Conservation (phyloP, 371 early-diverging fungal genomes). For the Coemansia sp. region DNA sequence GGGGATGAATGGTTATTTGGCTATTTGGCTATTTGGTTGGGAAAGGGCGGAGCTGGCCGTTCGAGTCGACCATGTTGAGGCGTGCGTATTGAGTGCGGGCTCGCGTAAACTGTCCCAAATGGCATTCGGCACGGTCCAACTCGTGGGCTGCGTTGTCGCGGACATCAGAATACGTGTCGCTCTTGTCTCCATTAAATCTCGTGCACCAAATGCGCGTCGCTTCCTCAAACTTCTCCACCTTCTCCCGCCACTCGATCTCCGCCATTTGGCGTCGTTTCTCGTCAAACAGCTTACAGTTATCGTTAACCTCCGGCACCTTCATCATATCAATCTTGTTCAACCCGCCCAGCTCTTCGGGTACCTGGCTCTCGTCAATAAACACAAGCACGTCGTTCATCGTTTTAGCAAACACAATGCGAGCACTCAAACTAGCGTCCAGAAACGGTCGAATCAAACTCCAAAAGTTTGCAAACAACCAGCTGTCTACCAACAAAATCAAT, state of each 20-base stretch:
- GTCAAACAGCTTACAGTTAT: conserved; percentile 34
- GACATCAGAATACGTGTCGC: neutral
- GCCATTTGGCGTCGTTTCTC: conserved; percentile 20
- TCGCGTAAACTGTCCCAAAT: conserved; percentile 23
- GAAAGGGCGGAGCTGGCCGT: conserved; percentile 26
- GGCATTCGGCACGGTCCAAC: conserved; percentile 27
- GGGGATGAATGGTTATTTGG: too few species aligned
- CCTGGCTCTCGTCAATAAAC: conserved; percentile 39
- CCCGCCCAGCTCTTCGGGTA: conserved; percentile 36
- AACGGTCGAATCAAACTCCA: conserved; percentile 44
- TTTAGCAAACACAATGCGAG: conserved; percentile 45
- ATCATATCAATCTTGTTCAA: conserved; percentile 15
- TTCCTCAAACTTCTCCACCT: conserved; percentile 23
- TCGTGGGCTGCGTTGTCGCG: conserved; percentile 23
- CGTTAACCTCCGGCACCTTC: conserved; percentile 23
- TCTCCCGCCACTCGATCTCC: conserved; percentile 26
- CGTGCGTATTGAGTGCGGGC: conserved; percentile 26
- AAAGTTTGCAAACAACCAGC: conserved; percentile 45
- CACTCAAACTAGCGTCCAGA: conserved; percentile 39
- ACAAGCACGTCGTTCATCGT: conserved; percentile 21
- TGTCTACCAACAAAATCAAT: conserved; percentile 42
- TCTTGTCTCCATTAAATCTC: neutral
- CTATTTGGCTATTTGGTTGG: neutral
- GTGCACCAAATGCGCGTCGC: conserved; percentile 29
- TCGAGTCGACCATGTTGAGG: conserved; percentile 22